Evolutionary conservation across 176 grass and related monocot species (phyloP).

Genomic region (Alopecurus myosuroides): DNA sequence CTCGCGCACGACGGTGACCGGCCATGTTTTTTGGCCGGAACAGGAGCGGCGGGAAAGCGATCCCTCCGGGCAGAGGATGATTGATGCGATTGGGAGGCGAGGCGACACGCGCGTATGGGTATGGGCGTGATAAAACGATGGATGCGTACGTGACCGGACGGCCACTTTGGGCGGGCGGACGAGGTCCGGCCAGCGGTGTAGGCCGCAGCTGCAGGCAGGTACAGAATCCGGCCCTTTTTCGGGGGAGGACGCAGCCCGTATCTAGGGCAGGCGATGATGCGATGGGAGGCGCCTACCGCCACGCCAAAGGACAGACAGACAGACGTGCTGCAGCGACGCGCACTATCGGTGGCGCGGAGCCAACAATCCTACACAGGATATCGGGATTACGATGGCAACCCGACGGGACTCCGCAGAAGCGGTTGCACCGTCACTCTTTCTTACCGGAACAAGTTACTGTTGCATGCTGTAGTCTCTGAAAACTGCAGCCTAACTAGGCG

Average conservation of each 20-base stretch:
- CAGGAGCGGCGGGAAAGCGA: not conserved
- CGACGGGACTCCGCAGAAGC: no score
- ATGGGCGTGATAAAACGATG: not conserved
- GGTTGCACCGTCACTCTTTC: not conserved
- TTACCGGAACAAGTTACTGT: not conserved
- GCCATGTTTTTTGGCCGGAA: not conserved
- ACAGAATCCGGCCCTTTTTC: not conserved
- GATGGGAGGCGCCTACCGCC: not conserved
- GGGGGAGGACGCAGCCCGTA: not conserved
- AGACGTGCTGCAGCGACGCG: conserved; percentile 28
- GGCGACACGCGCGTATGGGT: not conserved
- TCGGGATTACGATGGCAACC: not conserved
- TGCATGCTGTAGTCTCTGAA: not conserved
- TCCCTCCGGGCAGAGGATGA: not conserved
- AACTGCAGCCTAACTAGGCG: no score
- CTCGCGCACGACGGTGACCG: not conserved
- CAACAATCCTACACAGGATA: not conserved
- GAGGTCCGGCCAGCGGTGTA: not conserved
- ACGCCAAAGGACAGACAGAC: no score
- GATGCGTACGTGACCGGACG: not conserved
- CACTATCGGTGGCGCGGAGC: conserved; percentile 29
- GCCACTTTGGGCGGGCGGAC: conserved; percentile 21
- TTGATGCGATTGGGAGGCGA: not conserved
- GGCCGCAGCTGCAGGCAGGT: not conserved
- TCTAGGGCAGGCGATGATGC: not conserved